Base-by-base conservation (phyloP, 768 basidiomycete species). In the button mushroom (Agaricus bisporus) region DNA sequence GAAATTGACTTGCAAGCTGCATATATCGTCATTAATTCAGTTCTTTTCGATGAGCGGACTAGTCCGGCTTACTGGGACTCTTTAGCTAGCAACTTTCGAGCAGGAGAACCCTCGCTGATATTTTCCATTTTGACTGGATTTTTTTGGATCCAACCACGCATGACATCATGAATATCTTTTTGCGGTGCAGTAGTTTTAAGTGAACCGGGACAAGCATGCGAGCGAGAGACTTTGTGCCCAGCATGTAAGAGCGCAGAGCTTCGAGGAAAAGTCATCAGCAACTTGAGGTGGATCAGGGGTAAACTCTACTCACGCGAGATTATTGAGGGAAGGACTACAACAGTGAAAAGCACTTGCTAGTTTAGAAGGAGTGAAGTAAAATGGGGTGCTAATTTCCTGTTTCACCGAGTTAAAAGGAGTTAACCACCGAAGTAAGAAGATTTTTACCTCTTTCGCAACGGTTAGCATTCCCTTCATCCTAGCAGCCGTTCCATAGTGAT, bases 381-480 rank as follows among this genome's bases (percentile, higher is more conserved):
- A 95, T 0, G 86, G 86, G 7, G 70, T 67, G 25, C 80, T 68
- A 11, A 92, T 69, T 71, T 95, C 92, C 91, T 95, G 47, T 1
- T 17, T 4, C 37, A 20, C 3, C 17, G 5, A 43, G 56, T 43
- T 53, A 18, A 45, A 17, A 42, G 17, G 26, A 43, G 26, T 29
- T 48, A 17, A 39, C 17, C 37, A 32, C 11, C 51, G 15, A 32
- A 7, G 44, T 17, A 20, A 36, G 11, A n/a, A n/a, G 48, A 20
- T 12, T 67, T 79, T 39, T 43, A 89, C 95, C 74, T 95, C 88
- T 67, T 84, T 81, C 0, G 95, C 94, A 2, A 97, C 78, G 6
- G 87, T 85, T 43, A 98, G 71, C 97, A 99, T 98, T 1, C 97
- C 97, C 68, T 86, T 88, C 86, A 99, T 98, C 49, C 97, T 77